Base-by-base conservation (phyloP, 2,329 filamentous ascomycete species). In the Ambrosiella cleistominuta region DNA sequence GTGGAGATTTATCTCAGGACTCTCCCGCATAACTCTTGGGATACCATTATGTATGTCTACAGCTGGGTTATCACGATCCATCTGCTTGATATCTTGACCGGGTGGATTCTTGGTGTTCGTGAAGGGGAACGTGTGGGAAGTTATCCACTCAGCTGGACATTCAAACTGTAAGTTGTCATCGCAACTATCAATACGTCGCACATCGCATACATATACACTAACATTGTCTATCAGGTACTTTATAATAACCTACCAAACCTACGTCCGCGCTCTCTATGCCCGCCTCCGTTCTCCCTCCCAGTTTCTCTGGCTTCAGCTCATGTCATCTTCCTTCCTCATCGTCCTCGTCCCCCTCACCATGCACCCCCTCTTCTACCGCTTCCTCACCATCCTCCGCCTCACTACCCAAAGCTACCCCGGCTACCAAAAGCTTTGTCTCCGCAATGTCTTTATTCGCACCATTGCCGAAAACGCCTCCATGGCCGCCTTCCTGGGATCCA, bases 61-160 rank as follows among this genome's bases (percentile, higher is more conserved):
- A 82, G 80, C 54, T 85, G 82, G 82, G 79, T 85, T 8, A 72
- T 76, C 37, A 85, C 81, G 1, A 80, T 85, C 7, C 78, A 84
- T 61, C 68, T 84, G 27, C 70, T 85, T 7, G 82, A 85, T 64
- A 77, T 75, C 1, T 68, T 83, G 59, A 83, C 81, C 0, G 81
- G 80, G 1, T 85, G 80, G 79, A 82, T 85, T 53, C 68, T 85
- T 44, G 81, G 82, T 50, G 81, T 78, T 44, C 78, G 76, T 56
- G 79, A 84, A 63, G 81, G 82, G 53, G 79, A 85, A 66, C 72
- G 81, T 38, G 82, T 85, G 1, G 81, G 81, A 44, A 83, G 79
- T 66, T 85, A 85, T 64, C 82, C 82, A n/a, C 67, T 85, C 59
- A 82, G 80, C 63, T 85, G 81, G 78, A 77, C 83, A 47, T 85